Evolutionary conservation across 768 basidiomycete genomes (phyloP), one percentile per base, ranked within the genome.

Genomic region (Pleurotus ostreatus): DNA sequence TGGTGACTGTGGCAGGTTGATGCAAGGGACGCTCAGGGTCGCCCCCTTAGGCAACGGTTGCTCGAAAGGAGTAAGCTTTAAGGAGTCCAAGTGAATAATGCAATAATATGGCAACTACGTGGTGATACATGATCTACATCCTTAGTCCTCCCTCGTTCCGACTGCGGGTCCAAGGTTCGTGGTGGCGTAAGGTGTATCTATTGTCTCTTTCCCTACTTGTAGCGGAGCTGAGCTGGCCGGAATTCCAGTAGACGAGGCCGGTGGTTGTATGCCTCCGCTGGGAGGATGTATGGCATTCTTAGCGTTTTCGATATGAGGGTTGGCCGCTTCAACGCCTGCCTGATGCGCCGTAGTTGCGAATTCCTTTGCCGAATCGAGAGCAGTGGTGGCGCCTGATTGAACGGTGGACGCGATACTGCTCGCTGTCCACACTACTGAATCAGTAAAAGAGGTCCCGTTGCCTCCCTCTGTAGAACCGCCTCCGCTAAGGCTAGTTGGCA

Each of bases 241-340:
- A 13, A 74, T 63, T 49, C 63, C 63, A 4, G 60, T 61, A 6
- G 61, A 60, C 18, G 61, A 60, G 16, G 62, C 62, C 4, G 62
- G 60, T 46, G 62, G 39, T 13, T 54, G 20, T 13, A 13, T 57
- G 47, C 37, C 44, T 38, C 41, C 40, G 23, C 46, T 49, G 49
- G 18, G 65, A 63, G 8, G 68, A 43, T 37, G 54, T 56, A 0
- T 58, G 0, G 66, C 65, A 4, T 70, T 70, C 57, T 68, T 71
- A 2, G 71, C 75, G 15, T 70, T 70, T 38, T 77, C 71, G 23
- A 80, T 59, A 46, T 78, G 72, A 0, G 77, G 75, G 62, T 75
- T 68, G 1, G 70, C 68, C 0, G 71, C 65, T 0, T 69, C 63
- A 61, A 59, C 59, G 6, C 71, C 70, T 2, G 60, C 56, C 57